Conservation (phyloP, 352 stramenopile genomes). For the Aphanomyces euteiches region DNA sequence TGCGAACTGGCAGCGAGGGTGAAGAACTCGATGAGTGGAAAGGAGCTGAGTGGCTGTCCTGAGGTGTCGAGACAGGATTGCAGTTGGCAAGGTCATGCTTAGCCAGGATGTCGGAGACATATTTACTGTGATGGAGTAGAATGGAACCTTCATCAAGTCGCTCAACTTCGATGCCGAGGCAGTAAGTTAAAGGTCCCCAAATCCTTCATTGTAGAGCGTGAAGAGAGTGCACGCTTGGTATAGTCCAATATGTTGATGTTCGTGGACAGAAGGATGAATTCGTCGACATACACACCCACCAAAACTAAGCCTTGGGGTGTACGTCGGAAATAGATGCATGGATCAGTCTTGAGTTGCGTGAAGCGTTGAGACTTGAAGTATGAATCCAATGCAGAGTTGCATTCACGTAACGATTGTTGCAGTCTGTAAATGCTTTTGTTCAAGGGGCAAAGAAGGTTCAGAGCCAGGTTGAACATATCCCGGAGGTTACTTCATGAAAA, state of each 20-base stretch:
- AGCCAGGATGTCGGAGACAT: too few species aligned
- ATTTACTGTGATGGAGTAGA: too few species aligned
- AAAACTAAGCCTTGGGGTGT: background rate
- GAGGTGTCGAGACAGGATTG: too few species aligned
- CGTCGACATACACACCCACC: background rate
- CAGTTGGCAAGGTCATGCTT: too few species aligned
- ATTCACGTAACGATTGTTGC: background rate
- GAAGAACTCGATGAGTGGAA: too few species aligned
- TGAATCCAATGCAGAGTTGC: background rate
- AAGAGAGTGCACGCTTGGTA: background rate
- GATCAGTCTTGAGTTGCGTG: background rate
- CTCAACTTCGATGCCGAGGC: too few species aligned
- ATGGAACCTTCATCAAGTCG: too few species aligned
- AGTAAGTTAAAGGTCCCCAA: background rate
- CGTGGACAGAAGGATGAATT: background rate
- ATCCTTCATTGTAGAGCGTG: background rate
- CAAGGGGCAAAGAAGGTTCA: too few species aligned
- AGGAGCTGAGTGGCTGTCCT: too few species aligned
- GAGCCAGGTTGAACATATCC: too few species aligned
- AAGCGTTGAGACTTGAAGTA: conserved; percentile 2
- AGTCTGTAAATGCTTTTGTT: background rate
- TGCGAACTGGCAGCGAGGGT: too few species aligned
- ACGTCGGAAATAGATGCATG: conserved; percentile 8
- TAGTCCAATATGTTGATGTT: background rate
- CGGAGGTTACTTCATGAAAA: too few species aligned